phyloP scores from a whole-genome alignment of 1,284 basidiomycete species.

The Porodaedalea pini region DNA sequence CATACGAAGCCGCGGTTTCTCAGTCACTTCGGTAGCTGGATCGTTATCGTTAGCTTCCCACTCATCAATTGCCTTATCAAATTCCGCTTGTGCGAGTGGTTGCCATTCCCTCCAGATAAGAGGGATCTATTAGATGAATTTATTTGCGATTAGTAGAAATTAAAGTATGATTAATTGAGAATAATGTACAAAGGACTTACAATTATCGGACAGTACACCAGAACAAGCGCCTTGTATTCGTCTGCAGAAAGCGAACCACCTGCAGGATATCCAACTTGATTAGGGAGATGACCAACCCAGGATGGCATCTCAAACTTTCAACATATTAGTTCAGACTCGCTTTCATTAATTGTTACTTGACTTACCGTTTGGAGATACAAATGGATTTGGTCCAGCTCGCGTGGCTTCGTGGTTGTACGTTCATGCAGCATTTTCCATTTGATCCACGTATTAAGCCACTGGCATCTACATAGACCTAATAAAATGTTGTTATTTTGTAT shows the following conservation, averaged over 20 bases:
- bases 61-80: constrained; percentile 6
- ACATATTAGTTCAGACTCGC: neutral
- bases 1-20: constrained; percentile 4
- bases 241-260: constrained; percentile 19
- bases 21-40: neutral
- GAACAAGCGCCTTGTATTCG: constrained; percentile 14
- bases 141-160: no score
- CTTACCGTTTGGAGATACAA: constrained; percentile 11
- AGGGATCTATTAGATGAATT: constrained; percentile 14
- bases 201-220: constrained; percentile 12
- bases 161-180: neutral
- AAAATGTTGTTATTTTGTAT: neutral
- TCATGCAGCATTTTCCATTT: neutral
- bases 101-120: constrained; percentile 22
- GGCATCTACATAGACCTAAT: constrained; percentile 15
- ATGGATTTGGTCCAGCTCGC: constrained; percentile 20
- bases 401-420: constrained; percentile 1
- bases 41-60: constrained; percentile 18
- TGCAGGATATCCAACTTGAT: constrained; percentile 17
- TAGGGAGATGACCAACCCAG: constrained; percentile 16
- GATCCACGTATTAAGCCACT: constrained; percentile 20
- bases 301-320: constrained; percentile 19
- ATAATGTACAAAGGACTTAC: constrained; percentile 2
- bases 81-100: constrained; percentile 12
- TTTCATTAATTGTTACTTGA: neutral